Conservation (phyloP, 257 asterid genomes). For the Vinca minor region DNA sequence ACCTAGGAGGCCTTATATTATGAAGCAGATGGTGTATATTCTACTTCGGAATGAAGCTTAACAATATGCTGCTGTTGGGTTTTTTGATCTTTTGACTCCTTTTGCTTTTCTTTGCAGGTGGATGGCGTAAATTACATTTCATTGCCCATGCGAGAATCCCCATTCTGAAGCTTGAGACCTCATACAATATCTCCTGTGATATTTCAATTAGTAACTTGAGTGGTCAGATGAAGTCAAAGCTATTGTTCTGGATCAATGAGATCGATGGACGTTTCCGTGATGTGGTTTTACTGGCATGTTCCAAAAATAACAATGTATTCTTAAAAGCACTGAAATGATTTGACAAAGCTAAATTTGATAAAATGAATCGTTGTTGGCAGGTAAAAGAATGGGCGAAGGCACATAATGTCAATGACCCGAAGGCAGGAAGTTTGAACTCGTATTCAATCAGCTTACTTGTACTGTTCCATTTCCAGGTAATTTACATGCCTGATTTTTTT, state of each 20-base stretch:
- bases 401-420: conserved; percentile 71
- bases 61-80: neutral
- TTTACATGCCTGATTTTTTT: neutral
- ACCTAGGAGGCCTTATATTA: no score
- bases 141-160: conserved; percentile 77
- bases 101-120: conserved; percentile 44
- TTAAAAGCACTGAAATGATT: conserved; percentile 1
- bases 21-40: no score
- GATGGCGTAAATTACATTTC: conserved; percentile 44
- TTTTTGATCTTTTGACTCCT: conserved; percentile 11
- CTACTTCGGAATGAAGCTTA: neutral
- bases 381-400: conserved; percentile 96
- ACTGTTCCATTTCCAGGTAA: conserved; percentile 88
- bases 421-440: conserved; percentile 71
- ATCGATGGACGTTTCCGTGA: conserved; percentile 84
- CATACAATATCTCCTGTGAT: conserved; percentile 67
- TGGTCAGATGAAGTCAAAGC: conserved; percentile 93
- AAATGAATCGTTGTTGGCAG: conserved; percentile 40
- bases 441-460: conserved; percentile 83
- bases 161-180: conserved; percentile 62
- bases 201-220: conserved; percentile 70
- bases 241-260: conserved; percentile 72
- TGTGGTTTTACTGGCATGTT: conserved; percentile 76
- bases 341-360: conserved; percentile 11
- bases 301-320: conserved; percentile 10